phyloP scores from a whole-genome alignment of 1,139 yeast species.

The Yamadazyma sp. region DNA sequence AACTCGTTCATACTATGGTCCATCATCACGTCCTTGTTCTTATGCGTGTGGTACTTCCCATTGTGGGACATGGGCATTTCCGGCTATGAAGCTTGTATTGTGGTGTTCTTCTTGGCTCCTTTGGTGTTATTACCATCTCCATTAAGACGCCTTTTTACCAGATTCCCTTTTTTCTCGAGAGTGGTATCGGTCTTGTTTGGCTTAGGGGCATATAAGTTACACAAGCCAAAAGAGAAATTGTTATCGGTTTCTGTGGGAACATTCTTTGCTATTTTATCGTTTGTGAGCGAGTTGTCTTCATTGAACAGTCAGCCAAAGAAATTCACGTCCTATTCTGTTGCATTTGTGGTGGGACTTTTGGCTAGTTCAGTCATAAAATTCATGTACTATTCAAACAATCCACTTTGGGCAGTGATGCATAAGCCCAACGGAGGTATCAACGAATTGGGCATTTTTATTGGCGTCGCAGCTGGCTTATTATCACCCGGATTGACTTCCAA shows the following conservation, averaged over 20 bases:
- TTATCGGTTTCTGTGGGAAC: constrained; percentile 66
- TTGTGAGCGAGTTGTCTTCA: constrained; percentile 56
- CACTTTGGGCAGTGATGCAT: constrained; percentile 95
- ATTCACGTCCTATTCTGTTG: constrained; percentile 53
- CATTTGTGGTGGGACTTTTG: constrained; percentile 72
- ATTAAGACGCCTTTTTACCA: constrained; percentile 40
- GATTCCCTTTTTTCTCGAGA: constrained; percentile 49
- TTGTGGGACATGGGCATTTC: constrained; percentile 97
- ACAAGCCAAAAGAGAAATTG: constrained; percentile 68
- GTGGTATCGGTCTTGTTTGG: constrained; percentile 64
- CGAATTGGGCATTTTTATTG: constrained; percentile 65
- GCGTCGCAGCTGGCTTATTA: constrained; percentile 60
- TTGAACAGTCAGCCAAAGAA: constrained; percentile 41
- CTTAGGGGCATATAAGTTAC: constrained; percentile 69
- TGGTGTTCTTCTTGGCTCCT: constrained; percentile 56
- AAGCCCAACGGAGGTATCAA: constrained; percentile 85
- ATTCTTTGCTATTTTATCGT: constrained; percentile 59
- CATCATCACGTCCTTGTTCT: constrained; percentile 71
- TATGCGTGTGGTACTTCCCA: constrained; percentile 96
- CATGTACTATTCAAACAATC: constrained; percentile 81
- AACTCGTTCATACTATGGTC: constrained; percentile 85
- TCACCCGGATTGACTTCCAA: constrained; percentile 34
- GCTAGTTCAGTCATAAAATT: constrained; percentile 73
- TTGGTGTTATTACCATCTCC: constrained; percentile 55
- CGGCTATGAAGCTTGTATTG: constrained; percentile 80